Evolutionary conservation across 2,329 filamentous ascomycete species (phyloP), one percentile per base, ranked within the genome.

Genomic region (Talaromyces sp.): DNA sequence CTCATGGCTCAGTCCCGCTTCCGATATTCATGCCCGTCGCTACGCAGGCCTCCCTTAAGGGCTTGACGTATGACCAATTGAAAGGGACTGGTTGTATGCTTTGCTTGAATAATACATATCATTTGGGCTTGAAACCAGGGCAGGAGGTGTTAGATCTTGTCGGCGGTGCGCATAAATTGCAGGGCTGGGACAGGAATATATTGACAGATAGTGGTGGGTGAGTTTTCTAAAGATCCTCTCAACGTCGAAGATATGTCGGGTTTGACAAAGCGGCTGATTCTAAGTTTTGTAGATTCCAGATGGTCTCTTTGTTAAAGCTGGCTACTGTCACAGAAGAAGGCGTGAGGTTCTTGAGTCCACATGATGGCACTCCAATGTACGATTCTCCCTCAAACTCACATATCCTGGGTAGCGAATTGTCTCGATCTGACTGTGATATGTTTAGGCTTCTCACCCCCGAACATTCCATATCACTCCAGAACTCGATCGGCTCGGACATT

Each of bases 21-120:
- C 94, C 95, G 7, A 86, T 97, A 59, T 99, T 99, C 75, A 99
- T 99, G 94, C 94, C 94, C 15, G 94, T 99, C 43, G 94, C 94
- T 31, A 99, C 94, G 0, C 94, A 99, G 75, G 94, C 90, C 1
- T 96, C 93, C 0, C 81, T 99, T 39, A 99, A 99, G 72, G 94
- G 94, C 43, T 77, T 99, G 57, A 97, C 94, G 0, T 91, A 93
- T 1, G 87, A 93, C 64, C 94, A 99, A 70, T 80, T 99, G 2
- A 92, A 94, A 67, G 87, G 90, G 56, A 95, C 92, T 0, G 86
- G 89, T 43, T 99, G 95, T 69, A 85, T 89, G 59, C 78, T 99
- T 41, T 99, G 94, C 73, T 78, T 99, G 63, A 99, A 99, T 77
- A 99, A 99, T 75, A 99, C 94, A 11, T 99, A 99, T 70, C 94